Base-by-base conservation (phyloP, 176 grass and related monocot species). In the Tillandsia fasciculata region DNA sequence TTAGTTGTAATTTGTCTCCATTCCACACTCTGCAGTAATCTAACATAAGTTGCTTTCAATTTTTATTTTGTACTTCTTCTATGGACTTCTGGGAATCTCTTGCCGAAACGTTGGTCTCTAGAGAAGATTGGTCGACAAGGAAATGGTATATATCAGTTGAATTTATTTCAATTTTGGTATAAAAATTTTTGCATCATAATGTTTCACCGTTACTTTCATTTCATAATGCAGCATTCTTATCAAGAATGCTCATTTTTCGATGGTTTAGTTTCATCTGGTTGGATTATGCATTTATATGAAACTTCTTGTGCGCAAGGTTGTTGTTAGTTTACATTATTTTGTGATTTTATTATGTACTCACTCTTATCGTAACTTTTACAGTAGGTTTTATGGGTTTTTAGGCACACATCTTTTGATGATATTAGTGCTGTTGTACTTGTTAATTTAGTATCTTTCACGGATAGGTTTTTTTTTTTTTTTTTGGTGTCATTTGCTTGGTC, bases 71-170 rank as follows among this genome's bases (percentile, higher is more conserved):
- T 53, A 26, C 13, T 27, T 52, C 24, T 29, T n/a, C 29, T 9
- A 3, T 53, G 64, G 49, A 70, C 27, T 72, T 9, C n/a, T 17
- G 76, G 76, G 57, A 68, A 68, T 69, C 51, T 67, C 42, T 74
- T 50, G 72, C 51, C 70, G 83, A 71, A 70, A 69, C 56, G 13
- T 23, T 61, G 42, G 68, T 52, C 42, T 77, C 53, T 83, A 73
- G 67, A 74, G 79, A 89, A 97, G 93, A 97, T 84, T 97, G 93
- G 79, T 92, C 68, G 87, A 86, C 81, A 81, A 87, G 66, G 89
- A 97, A 83, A 83, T 81, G 89, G 93, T 97, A 90, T 9, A 71
- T 54, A 57, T 57, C 12, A 64, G 77, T 29, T 52, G 71, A 80
- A 5, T 66, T 69, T 65, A 74, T 26, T 54, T 68, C 71, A 23